A percentile compares a stretch with the other conserved stretches of the same genome.
Conservation (phyloP, 176 grass and related monocot genomes). For the Oryza australiensis region DNA sequence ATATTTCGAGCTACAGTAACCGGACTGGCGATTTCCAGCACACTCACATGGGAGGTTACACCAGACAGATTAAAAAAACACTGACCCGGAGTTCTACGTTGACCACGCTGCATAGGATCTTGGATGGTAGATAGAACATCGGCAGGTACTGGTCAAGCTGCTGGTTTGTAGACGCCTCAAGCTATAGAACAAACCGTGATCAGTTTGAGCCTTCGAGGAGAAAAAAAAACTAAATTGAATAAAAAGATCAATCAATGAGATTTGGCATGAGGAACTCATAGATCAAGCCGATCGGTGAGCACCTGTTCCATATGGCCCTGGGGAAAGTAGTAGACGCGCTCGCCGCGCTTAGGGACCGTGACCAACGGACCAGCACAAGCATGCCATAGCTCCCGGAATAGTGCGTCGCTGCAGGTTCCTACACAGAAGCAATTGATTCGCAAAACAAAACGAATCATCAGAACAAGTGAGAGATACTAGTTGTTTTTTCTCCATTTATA, state of each 20-base stretch:
- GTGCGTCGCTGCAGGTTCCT: constrained; percentile 45
- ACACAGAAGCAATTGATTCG: constrained; percentile 5
- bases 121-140: constrained; percentile 73
- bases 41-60: constrained; percentile 10
- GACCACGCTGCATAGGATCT: constrained; percentile 87
- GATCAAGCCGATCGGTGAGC: constrained; percentile 4
- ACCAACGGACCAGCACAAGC: constrained; percentile 89
- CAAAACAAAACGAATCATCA: background rate
- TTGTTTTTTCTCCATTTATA: too few species aligned
- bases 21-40: background rate
- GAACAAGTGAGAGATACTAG: too few species aligned
- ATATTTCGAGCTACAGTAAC: constrained; percentile 1
- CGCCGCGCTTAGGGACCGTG: constrained; percentile 63
- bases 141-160: constrained; percentile 81
- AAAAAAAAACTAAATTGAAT: background rate
- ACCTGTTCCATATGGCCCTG: constrained; percentile 99
- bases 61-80: constrained; percentile 17
- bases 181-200: constrained; percentile 53
- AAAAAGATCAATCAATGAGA: background rate
- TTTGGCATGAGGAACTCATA: background rate
- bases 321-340: constrained; percentile 92
- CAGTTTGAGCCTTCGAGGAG: background rate
- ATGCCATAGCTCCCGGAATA: constrained; percentile 84
- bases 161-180: constrained; percentile 87
- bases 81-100: constrained; percentile 79